phyloP scores from a whole-genome alignment of 768 basidiomycete species.

The Thelephora ganbajun region DNA sequence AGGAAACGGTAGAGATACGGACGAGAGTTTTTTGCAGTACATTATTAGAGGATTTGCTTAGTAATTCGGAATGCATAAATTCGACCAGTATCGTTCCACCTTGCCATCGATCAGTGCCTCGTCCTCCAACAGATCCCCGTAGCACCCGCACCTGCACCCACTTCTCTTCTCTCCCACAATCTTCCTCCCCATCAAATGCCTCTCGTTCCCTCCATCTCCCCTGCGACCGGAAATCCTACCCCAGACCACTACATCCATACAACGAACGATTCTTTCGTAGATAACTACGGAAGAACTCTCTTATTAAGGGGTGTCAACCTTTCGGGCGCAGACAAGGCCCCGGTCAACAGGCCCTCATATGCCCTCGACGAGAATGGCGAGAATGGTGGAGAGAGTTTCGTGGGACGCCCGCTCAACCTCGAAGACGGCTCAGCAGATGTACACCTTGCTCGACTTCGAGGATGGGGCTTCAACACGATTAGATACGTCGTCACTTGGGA shows the following conservation, averaged over 20 bases:
- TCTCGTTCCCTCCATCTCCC: constrained; percentile 38
- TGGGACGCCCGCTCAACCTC: constrained; percentile 66
- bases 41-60: too few relatives aligned
- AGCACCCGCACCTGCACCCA: neutral
- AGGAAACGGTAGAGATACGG: constrained; percentile 30
- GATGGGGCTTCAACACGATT: constrained; percentile 90
- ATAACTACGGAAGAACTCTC: constrained; percentile 58
- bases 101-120: neutral
- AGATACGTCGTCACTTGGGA: constrained; percentile 91
- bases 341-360: constrained; percentile 54
- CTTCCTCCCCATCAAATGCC: constrained; percentile 26
- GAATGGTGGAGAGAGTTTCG: constrained; percentile 51
- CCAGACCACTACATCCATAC: constrained; percentile 50
- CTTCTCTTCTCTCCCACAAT: too few relatives aligned
- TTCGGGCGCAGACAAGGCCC: constrained; percentile 79
- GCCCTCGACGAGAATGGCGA: constrained; percentile 57
- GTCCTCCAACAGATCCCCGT: constrained; percentile 1
- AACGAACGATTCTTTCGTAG: constrained; percentile 54
- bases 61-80: too few relatives aligned
- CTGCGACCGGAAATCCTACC: constrained; percentile 37
- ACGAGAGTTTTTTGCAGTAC: too few relatives aligned
- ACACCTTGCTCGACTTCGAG: constrained; percentile 71
- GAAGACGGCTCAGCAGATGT: constrained; percentile 79
- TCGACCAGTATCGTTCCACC: constrained; percentile 1
- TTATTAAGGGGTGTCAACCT: constrained; percentile 93